Conservation (phyloP, 1,139 yeast species). For the Tardiomyces depauwii region DNA sequence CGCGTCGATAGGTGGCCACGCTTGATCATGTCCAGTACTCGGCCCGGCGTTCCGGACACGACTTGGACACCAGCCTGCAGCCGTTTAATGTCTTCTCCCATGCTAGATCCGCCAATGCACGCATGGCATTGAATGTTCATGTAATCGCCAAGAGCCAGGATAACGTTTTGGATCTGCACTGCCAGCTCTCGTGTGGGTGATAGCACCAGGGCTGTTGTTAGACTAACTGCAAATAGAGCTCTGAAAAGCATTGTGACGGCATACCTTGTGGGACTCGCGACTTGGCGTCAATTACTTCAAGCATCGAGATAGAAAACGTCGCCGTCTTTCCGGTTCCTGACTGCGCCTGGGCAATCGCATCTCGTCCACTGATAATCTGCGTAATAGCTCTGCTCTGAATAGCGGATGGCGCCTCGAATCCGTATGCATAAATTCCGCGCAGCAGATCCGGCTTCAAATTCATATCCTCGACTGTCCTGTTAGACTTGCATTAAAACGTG, state of each 20-base stretch:
- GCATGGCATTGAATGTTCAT: slow-evolving; percentile 78
- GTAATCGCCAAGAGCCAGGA: slow-evolving; percentile 73
- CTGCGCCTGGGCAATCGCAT: slow-evolving; percentile 95
- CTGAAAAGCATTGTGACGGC: no score
- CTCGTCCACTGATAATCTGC: slow-evolving; percentile 84
- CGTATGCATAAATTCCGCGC: slow-evolving; percentile 77
- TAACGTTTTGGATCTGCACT: slow-evolving; percentile 75
- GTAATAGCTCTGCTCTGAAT: slow-evolving; percentile 91
- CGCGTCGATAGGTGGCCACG: slow-evolving; percentile 59
- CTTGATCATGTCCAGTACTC: slow-evolving; percentile 80
- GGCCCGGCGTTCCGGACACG: slow-evolving; percentile 96
- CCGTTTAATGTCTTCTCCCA: slow-evolving; percentile 68
- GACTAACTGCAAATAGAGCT: no score
- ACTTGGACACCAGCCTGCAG: slow-evolving; percentile 74
- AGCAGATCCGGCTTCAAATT: slow-evolving; percentile 53
- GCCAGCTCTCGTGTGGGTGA: slow-evolving; percentile 98
- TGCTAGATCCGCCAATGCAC: slow-evolving; percentile 85
- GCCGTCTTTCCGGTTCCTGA: slow-evolving; percentile 99
- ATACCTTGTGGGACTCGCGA: slow-evolving; percentile 33
- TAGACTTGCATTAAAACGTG: slow-evolving; percentile 9
- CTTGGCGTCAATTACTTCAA: slow-evolving; percentile 64
- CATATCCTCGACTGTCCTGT: slow-evolving; percentile 67
- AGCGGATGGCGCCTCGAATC: slow-evolving; percentile 90
- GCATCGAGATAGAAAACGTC: slow-evolving; percentile 85
- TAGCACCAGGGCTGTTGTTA: slow-evolving; percentile 67